Evolutionary conservation across 306 rosid species (phyloP).

Genomic region (Gleditsia sinensis): DNA sequence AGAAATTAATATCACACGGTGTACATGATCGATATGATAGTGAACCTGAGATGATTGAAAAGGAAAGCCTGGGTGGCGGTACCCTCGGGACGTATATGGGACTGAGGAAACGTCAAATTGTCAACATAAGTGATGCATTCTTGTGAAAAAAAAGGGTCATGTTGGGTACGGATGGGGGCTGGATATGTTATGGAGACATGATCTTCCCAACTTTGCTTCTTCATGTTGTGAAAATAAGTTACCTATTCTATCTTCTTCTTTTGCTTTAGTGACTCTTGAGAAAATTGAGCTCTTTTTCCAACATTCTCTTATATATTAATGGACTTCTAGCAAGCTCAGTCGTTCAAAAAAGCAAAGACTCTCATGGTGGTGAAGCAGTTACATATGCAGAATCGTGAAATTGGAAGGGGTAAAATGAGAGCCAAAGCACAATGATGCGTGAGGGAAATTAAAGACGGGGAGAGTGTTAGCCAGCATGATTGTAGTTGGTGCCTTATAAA

Average conservation of each 20-base stretch:
- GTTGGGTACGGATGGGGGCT: conserved; percentile 30
- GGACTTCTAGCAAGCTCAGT: conserved; percentile 23
- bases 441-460: too few species aligned
- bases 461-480: too few species aligned
- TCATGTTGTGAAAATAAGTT: background rate
- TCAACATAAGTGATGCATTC: conserved; percentile 1
- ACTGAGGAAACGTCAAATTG: conserved; percentile 17
- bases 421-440: too few species aligned
- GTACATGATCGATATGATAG: background rate
- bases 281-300: too few species aligned
- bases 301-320: too few species aligned
- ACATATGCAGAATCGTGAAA: conserved; percentile 6
- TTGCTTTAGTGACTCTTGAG: background rate
- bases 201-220: background rate
- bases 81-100: background rate
- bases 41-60: conserved; percentile 25
- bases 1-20: too few species aligned
- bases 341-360: background rate
- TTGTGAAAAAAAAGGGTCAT: conserved; percentile 17
- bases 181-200: background rate
- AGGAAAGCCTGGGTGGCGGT: conserved; percentile 10
- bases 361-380: conserved; percentile 18
- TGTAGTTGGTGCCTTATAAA: conserved; percentile 44
- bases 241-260: background rate
- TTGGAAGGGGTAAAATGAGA: too few species aligned